Base-by-base conservation (phyloP, 768 basidiomycete species). In the Hemileccinum rubropunctum region DNA sequence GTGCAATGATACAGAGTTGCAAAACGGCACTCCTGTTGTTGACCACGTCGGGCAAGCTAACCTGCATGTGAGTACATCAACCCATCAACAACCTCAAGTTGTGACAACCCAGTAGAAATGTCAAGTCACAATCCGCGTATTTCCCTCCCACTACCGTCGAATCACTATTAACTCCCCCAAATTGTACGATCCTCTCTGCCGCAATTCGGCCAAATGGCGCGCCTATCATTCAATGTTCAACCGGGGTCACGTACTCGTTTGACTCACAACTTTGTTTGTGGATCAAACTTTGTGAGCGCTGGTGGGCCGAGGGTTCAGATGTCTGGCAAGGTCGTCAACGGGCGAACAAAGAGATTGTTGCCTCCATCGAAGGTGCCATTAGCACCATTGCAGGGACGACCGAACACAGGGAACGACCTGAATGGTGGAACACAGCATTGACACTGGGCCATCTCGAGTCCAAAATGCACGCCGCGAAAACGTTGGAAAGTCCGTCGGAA, bases 391-490 rank as follows among this genome's bases (percentile, higher is more conserved):
- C 34, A 6, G 60, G 60, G 35, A 33, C 57, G 30, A 66, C 68
- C 6, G 68, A 73, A 6, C 73, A 78, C 52, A 78, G 66, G 54
- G 73, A 71, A 38, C 74, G 82, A 40, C 87, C 90, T 26, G 66
- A 75, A 54, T 95, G 89, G 88, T 95, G 91, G 91, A 78, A 68
- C 50, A 73, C 83, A 4, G 91, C 94, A 17, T 65, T 94, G 60
- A 88, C 90, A 13, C 76, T 99, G 18, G 90, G 90, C 6, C 92
- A 97, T 69, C 73, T 97, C 50, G 97, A 99, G 73, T 84, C 83
- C 43, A 79, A 83, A 53, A 65, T 97, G 68, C 81, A 84, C 61
- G 84, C 91, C 6, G 81, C 91, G 15, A 78, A 73, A 54, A 64
- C 82, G 42, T 73, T 98, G 32, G 91, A 92, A 18, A 94, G 91